These are phyloP conservation scores for Trichoderma sp. DNA, from an alignment of 2,329 filamentous ascomycete species.

Conservation along the genomic window DNA sequence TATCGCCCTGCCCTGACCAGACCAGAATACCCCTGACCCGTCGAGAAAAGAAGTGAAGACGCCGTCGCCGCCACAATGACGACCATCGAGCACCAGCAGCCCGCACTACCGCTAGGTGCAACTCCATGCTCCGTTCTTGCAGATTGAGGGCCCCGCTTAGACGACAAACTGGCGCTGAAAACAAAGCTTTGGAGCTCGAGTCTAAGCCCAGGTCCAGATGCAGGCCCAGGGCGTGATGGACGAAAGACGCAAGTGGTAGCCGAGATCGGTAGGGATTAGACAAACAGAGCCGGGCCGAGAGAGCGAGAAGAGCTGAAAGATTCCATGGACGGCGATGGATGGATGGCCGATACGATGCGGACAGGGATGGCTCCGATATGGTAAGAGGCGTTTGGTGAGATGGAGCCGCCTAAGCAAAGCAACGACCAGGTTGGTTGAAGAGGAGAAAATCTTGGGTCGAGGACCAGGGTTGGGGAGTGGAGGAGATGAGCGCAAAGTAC, in stretches of 20 bases:
- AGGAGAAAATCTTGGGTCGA: background rate
- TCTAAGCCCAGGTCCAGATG: too few species aligned
- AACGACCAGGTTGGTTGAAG: background rate
- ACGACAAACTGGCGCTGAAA: background rate
- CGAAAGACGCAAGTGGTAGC: background rate
- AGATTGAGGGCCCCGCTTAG: background rate
- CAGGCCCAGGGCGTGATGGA: background rate
- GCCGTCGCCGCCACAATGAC: background rate
- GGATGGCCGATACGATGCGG: background rate
- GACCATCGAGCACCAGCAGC: background rate
- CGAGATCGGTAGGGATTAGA: conserved; percentile 9
- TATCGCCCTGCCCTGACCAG: background rate
- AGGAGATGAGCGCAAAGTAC: background rate
- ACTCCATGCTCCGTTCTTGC: background rate
- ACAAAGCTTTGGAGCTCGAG: background rate
- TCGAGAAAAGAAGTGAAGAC: background rate
- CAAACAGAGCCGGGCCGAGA: conserved; percentile 5
- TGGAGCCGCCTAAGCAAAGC: background rate
- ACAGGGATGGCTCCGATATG: background rate
- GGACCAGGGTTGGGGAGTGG: background rate
- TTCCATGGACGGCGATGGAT: background rate
- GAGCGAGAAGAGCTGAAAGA: background rate
- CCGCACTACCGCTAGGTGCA: background rate
- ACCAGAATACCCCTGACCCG: background rate
- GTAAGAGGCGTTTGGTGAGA: background rate